Evolutionary conservation across 2,329 filamentous ascomycete species (phyloP), one percentile per base, ranked within the genome.

Genomic region (Claviceps cyperi): DNA sequence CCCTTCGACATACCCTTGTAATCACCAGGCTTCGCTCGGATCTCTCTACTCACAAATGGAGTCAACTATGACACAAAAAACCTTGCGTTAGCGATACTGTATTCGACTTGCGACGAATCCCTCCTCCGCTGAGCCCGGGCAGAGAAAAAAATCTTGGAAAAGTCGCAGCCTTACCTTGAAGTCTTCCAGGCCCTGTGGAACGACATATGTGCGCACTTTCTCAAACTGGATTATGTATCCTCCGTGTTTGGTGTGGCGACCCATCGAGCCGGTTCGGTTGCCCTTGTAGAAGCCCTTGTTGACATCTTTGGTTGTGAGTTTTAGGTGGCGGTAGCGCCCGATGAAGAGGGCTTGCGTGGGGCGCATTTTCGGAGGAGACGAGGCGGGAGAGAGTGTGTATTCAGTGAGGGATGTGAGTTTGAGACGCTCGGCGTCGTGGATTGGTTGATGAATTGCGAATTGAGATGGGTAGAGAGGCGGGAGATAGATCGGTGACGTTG

Each of bases 261-360:
- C 92, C 81, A 94, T 89, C 41, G 85, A 81, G 1, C 92, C 92
- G 1, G 88, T 84, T 45, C 90, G 77, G 60, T 85, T 96, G 64
- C 92, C 92, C 76, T 97, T 97, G 80, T 98, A 98, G 79, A 83
- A 98, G 58, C 90, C 91, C 64, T 88, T 87, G 66, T 84, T 86
- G 64, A 91, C 83, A 68, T 92, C 83, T 71, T 98, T 98, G 58
- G 91, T 94, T 13, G 87, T 96, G 62, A 98, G 78, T 49, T 77
- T 76, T 52, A 90, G 73, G 62, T 91, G 88, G 67, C 82, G 78
- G 61, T 88, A 77, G 51, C 78, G 77, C 64, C 80, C 70, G 60
- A 80, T 71, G 59, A 77, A 75, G 60, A 94, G 81, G 55, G 71
- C 65, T 60, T 78, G 73, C 15, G 85, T 86, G 50, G 85, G 78